Conservation (phyloP, 163 green algal genomes). For the Scenedesmus sp. region DNA sequence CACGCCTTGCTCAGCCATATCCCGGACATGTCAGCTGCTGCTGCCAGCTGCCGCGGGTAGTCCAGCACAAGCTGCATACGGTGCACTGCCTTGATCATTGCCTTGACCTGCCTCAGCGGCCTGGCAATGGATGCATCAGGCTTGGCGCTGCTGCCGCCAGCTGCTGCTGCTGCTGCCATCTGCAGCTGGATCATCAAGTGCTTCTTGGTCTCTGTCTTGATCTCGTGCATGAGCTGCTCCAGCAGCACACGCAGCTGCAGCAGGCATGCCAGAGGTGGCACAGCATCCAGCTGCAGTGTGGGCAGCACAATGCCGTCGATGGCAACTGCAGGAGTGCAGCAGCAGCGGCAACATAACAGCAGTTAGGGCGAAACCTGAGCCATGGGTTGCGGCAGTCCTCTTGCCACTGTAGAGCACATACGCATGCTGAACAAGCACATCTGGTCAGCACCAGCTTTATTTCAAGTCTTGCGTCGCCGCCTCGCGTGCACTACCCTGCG, state of each 20-base stretch:
- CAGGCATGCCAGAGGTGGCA: conserved; percentile 18
- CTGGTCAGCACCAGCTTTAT: too few relatives aligned
- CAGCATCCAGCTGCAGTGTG: background rate
- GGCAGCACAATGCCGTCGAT: background rate
- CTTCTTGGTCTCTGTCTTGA: conserved; percentile 48
- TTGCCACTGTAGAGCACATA: background rate
- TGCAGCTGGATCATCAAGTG: conserved; percentile 50
- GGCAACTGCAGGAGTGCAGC: background rate
- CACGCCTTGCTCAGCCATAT: conserved; percentile 11
- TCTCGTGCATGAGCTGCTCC: conserved; percentile 44
- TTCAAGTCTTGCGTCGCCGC: too few relatives aligned
- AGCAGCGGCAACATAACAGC: background rate
- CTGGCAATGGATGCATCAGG: conserved; percentile 40
- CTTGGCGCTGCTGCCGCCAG: conserved; percentile 20
- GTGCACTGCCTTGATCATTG: conserved; percentile 43
- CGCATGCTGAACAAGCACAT: too few relatives aligned
- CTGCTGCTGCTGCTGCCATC: conserved; percentile 40
- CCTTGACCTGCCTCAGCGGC: conserved; percentile 45
- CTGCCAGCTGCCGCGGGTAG: conserved; percentile 23
- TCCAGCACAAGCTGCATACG: conserved; percentile 29
- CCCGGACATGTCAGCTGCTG: conserved; percentile 22
- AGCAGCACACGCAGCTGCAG: conserved; percentile 42
- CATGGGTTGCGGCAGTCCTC: too few relatives aligned
- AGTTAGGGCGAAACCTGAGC: background rate
- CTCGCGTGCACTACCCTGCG: too few relatives aligned